Conservation (phyloP, 2,329 filamentous ascomycete species). For the Malbranchea zuffiana region DNA sequence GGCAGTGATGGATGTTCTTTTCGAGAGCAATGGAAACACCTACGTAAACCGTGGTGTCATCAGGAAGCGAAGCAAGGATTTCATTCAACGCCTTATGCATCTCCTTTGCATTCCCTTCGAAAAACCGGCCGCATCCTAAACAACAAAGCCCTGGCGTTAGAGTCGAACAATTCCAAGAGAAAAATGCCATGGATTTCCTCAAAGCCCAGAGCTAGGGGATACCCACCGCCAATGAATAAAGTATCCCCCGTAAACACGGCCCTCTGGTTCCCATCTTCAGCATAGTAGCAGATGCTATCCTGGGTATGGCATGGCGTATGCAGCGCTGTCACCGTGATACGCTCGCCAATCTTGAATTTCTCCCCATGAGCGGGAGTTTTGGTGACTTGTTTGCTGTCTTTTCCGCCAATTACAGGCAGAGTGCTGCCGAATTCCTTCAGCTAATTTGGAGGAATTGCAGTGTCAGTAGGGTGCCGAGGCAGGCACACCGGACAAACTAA, state of each 20-base stretch:
- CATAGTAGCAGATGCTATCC: conserved; percentile 92
- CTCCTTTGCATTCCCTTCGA: conserved; percentile 77
- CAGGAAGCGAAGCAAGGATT: conserved; percentile 65
- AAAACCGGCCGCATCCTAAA: conserved; percentile 83
- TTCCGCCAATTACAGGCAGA: conserved; percentile 65
- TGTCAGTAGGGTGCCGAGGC: no score
- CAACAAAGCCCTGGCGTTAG: no score
- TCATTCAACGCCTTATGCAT: conserved; percentile 92
- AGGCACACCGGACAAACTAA: no score
- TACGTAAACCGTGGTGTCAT: conserved; percentile 86
- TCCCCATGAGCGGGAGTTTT: conserved; percentile 64
- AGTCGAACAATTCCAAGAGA: no score
- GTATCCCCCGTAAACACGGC: conserved; percentile 95
- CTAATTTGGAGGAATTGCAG: no score
- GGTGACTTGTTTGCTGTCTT: conserved; percentile 70
- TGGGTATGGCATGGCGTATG: conserved; percentile 97
- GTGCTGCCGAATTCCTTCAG: conserved; percentile 49
- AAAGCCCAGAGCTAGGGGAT: no score
- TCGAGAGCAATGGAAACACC: conserved; percentile 26
- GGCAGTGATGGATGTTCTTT: neutral
- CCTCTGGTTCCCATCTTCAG: conserved; percentile 62
- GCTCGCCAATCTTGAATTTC: conserved; percentile 67
- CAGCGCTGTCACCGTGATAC: conserved; percentile 72
- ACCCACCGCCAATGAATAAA: conserved; percentile 75
- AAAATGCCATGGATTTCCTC: no score